These are phyloP conservation scores for Vaccinium vitisidaea DNA, from an alignment of 148 eudicot genomes.

Conservation along the genomic window DNA sequence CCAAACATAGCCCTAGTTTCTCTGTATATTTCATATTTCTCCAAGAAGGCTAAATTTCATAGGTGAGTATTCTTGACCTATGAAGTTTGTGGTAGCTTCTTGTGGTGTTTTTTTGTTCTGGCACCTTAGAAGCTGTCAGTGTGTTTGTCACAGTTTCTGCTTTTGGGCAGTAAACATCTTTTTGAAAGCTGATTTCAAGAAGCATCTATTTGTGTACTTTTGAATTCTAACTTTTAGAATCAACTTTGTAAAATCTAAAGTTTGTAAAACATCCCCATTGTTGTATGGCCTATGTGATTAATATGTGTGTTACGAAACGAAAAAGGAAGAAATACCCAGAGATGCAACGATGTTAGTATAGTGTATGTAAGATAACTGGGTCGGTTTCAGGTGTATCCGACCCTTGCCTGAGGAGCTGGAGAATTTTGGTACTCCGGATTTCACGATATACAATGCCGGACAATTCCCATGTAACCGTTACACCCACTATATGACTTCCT, in stretches of 20 bases:
- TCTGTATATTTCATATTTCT: not conserved
- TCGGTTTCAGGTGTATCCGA: constrained; percentile 84
- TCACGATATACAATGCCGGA: constrained; percentile 90
- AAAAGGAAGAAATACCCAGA: not conserved
- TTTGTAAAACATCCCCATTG: not conserved
- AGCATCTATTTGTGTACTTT: not conserved
- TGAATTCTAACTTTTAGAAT: not conserved
- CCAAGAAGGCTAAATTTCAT: not conserved
- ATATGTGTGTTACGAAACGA: not conserved
- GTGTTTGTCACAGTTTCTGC: not conserved
- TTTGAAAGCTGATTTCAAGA: not conserved
- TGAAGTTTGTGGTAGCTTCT: not conserved
- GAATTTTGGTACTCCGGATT: constrained; percentile 74
- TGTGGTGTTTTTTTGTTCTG: not conserved
- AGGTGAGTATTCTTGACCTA: not conserved
- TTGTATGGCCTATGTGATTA: not conserved
- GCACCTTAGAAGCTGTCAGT: not conserved
- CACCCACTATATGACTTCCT: constrained; percentile 88
- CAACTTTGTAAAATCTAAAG: not conserved
- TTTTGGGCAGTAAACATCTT: not conserved
- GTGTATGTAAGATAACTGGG: constrained; percentile 45
- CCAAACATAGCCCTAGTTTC: too few species aligned
- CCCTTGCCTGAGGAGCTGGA: constrained; percentile 76
- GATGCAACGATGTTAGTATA: constrained; percentile 10
- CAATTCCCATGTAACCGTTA: constrained; percentile 82